Percentiles rank a stretch among this genome's conserved stretches.
Conservation (phyloP, 495 filamentous ascomycete species). For the Aspergillus heteromorphus region DNA sequence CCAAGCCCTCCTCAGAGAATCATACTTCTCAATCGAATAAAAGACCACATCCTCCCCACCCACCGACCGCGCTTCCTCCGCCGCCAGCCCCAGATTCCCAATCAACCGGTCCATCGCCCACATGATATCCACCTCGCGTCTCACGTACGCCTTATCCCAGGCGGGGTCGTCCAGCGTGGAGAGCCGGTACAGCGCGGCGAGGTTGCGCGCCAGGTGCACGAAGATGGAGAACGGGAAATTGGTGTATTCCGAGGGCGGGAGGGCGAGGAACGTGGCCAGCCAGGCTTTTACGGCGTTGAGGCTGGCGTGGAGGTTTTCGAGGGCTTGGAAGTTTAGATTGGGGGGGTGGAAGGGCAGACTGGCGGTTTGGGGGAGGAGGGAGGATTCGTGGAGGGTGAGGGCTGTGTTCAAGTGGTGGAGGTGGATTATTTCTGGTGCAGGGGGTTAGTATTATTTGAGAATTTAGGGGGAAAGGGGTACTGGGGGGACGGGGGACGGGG, state of each 20-base stretch:
- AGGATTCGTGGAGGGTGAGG: not conserved
- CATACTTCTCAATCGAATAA: constrained; percentile 1
- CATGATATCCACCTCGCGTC: not conserved
- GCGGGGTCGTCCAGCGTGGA: not conserved
- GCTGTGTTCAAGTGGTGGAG: not conserved
- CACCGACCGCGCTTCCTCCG: not conserved
- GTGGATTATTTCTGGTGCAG: not conserved
- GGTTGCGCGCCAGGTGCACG: not conserved
- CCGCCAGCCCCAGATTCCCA: constrained; percentile 1
- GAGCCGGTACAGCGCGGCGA: not conserved
- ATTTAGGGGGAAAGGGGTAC: not conserved
- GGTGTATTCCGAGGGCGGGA: not conserved
- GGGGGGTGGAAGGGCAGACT: no score
- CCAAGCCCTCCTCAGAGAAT: not conserved
- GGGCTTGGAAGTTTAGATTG: not conserved
- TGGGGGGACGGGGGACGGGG: not conserved
- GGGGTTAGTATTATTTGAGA: no score
- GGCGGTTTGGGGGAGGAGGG: constrained; percentile 1
- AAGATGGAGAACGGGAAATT: not conserved
- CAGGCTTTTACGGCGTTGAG: constrained; percentile 5
- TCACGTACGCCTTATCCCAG: not conserved
- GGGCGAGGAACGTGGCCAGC: constrained; percentile 3
- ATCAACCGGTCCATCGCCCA: not conserved
- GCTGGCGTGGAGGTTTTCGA: constrained; percentile 1
- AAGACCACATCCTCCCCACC: not conserved